These are phyloP conservation scores for Ocimum tenuiflorum DNA, from an alignment of 257 asterid genomes.

Conservation along the genomic window DNA sequence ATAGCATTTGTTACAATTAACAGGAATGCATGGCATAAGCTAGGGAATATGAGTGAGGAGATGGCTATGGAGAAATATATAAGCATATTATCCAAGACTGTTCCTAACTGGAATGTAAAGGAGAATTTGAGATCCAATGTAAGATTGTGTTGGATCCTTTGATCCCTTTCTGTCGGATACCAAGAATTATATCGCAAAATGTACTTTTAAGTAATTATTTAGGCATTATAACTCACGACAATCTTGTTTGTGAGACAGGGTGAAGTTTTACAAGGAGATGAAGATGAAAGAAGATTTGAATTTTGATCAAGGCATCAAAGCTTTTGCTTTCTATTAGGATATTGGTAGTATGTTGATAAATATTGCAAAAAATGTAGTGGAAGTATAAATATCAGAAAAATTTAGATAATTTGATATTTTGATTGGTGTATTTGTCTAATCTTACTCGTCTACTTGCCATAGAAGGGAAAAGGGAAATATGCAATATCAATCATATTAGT, in stretches of 20 bases:
- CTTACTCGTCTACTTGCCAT: no score
- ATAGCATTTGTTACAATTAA: background rate
- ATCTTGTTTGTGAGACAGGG: background rate
- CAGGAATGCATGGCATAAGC: conserved; percentile 66
- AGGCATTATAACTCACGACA: no score
- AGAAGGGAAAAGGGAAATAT: no score
- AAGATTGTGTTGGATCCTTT: background rate
- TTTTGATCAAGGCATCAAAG: background rate
- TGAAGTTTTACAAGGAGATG: background rate
- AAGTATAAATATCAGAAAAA: no score
- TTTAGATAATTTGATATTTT: no score
- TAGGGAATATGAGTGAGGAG: conserved; percentile 47
- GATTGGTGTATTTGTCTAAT: no score
- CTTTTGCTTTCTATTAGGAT: background rate
- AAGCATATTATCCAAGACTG: conserved; percentile 30
- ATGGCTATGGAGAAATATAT: conserved; percentile 61
- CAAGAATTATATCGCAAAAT: background rate
- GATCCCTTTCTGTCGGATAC: background rate
- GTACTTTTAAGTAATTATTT: background rate
- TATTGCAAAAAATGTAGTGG: no score
- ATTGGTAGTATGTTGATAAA: background rate
- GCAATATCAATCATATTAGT: no score
- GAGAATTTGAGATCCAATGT: background rate
- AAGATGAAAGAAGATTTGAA: background rate
- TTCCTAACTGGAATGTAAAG: conserved; percentile 39